Evolutionary conservation across 805 yeast species (phyloP), one percentile per base, ranked within the genome.

Genomic region (Metschnikowia amazonensis): DNA sequence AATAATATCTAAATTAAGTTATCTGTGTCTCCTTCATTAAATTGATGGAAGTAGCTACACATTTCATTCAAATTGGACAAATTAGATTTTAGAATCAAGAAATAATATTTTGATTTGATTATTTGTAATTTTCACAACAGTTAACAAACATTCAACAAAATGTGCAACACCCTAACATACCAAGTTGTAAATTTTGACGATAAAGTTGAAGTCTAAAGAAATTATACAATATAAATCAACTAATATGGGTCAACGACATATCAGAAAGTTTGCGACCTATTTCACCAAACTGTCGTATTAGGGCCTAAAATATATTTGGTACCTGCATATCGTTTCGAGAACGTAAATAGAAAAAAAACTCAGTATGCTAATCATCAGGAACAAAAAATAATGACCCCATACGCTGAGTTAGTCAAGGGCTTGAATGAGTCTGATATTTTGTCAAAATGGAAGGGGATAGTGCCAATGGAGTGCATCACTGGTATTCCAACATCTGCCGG

Each of bases 361-460:
- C 23, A 17, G 24, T 28, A 20, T 28, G 41, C 25, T 37, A n/a
- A 20, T 18, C 17, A 7, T 27, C 41, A 37, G 13, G 17, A 37
- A 28, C 1, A 18, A 17, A 13, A 4, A n/a, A 18, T n/a, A 16
- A 51, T 49, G 55, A 52, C 64, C 4, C 51, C 43, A 13, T 82
- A 80, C 63, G 74, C 73, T 33, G 57, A 72, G 42, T 66, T 82
- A 32, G 90, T 84, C n/a, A 70, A 78, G 48, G 58, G 72, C 21
- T 68, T 85, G 32, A 53, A 66, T 1, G 66, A 67, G 3, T 66
- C 69, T 6, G 76, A 80, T 23, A 81, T 87, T 41, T 63, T 84
- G 48, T 58, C 56, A 4, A 64, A 70, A 39, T 87, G 89, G 72
- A 78, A 81, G 4, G 92, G 83, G 5, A 81, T 87, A 11, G 78